Percentiles rank a stretch among this genome's conserved stretches.
Evolutionary conservation across 208 protist genomes (phyloP).

Genomic region (Jaenimonas drosophilae): DNA sequence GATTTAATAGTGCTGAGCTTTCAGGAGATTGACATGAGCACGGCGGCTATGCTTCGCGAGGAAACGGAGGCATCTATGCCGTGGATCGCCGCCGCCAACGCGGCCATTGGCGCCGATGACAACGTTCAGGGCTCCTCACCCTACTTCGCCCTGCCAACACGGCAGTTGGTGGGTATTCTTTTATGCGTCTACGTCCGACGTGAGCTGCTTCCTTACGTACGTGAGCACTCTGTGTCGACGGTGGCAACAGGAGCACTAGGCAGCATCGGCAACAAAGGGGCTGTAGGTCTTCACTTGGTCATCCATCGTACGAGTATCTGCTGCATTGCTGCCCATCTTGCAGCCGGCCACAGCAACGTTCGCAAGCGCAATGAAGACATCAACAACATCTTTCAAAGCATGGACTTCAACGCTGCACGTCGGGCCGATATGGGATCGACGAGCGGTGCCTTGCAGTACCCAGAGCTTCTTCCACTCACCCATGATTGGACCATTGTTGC

Average conservation of each 20-base stretch:
- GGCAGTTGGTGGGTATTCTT: slow-evolving; percentile 82
- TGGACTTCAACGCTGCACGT: slow-evolving; percentile 74
- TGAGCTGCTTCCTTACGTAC: slow-evolving; percentile 33
- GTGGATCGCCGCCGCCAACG: slow-evolving; percentile 51
- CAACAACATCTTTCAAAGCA: slow-evolving; percentile 69
- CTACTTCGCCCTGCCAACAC: slow-evolving; percentile 71
- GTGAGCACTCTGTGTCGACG: slow-evolving; percentile 42
- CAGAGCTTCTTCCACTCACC: slow-evolving; percentile 52
- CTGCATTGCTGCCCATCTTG: slow-evolving; percentile 90
- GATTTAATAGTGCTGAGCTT: slow-evolving; percentile 79
- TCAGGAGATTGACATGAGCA: slow-evolving; percentile 91
- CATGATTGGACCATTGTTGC: slow-evolving; percentile 87
- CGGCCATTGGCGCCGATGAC: slow-evolving; percentile 40
- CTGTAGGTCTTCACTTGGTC: slow-evolving; percentile 68
- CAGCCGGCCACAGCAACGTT: slow-evolving; percentile 82
- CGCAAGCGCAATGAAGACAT: slow-evolving; percentile 88
- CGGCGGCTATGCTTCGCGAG: slow-evolving; percentile 73
- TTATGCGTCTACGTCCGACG: slow-evolving; percentile 75
- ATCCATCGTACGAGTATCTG: slow-evolving; percentile 73
- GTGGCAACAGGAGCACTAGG: slow-evolving; percentile 80
- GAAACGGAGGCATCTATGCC: slow-evolving; percentile 71
- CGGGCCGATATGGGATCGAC: slow-evolving; percentile 15
- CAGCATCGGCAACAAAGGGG: slow-evolving; percentile 91
- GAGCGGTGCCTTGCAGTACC: slow-evolving; percentile 12
- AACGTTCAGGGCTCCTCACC: slow-evolving; percentile 3